Evolutionary conservation across 306 rosid genomes (phyloP).

Genomic region (Erythrophleum fordii): DNA sequence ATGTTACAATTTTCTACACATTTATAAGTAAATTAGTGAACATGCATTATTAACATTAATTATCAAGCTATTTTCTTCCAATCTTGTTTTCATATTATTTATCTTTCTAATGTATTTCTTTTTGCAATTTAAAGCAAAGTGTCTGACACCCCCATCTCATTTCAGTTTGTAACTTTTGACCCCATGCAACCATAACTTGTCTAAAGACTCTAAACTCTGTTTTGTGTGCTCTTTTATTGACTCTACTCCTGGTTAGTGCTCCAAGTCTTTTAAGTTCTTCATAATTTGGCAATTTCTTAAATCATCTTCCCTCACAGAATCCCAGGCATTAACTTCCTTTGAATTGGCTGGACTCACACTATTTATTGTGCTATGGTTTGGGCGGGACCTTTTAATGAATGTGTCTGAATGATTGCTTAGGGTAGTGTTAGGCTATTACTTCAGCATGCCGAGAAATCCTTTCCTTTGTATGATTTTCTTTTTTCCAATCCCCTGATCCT

Average conservation of each 20-base stretch:
- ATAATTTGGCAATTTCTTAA: not conserved
- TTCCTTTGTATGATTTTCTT: conserved; percentile 19
- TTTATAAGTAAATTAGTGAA: not conserved
- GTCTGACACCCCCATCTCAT: not conserved
- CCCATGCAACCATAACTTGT: not conserved
- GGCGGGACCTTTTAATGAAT: not conserved
- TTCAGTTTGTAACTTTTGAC: not conserved
- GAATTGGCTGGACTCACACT: conserved; percentile 19
- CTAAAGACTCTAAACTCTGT: not conserved
- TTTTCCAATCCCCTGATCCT: not conserved
- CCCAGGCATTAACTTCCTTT: not conserved
- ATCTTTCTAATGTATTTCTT: not conserved
- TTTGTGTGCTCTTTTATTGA: not conserved
- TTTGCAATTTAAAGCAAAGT: not conserved
- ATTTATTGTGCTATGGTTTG: conserved; percentile 23
- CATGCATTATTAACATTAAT: not conserved
- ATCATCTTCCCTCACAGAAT: not conserved
- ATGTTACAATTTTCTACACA: not conserved
- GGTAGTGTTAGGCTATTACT: conserved; percentile 25
- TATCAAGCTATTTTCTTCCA: not conserved
- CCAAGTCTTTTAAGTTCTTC: conserved; percentile 16
- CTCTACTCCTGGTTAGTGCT: conserved; percentile 8
- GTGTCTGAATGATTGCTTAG: conserved; percentile 3
- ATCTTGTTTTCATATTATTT: not conserved
- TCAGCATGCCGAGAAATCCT: not conserved